These are phyloP conservation scores for Wallacemonas rigidus DNA, from an alignment of 208 protist genomes.

Conservation along the genomic window DNA sequence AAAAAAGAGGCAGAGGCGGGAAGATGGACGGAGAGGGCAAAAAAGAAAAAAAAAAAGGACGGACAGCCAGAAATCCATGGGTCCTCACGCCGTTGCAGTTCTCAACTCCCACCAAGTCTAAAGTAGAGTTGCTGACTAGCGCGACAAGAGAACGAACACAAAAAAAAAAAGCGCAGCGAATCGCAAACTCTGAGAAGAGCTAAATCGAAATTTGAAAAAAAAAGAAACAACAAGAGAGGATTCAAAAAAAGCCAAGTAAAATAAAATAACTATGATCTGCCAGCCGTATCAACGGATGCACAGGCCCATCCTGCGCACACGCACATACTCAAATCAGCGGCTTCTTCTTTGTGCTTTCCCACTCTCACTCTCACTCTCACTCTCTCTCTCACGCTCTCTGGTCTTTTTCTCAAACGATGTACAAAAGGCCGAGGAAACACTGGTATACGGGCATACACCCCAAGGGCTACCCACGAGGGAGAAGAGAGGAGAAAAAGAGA, in stretches of 20 bases:
- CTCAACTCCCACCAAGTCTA: no score
- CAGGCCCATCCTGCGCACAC: neutral
- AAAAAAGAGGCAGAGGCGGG: conserved; percentile 17
- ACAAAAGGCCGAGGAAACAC: no score
- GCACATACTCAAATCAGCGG: neutral
- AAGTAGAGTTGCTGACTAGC: no score
- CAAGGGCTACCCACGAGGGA: no score
- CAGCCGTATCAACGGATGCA: neutral
- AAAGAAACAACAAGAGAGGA: neutral
- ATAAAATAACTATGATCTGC: conserved; percentile 15
- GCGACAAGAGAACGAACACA: conserved; percentile 15
- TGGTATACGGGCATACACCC: no score
- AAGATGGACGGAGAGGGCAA: neutral
- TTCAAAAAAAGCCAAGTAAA: neutral
- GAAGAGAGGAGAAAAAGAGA: no score
- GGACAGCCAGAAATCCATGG: neutral
- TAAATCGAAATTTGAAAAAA: neutral
- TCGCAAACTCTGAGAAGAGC: neutral
- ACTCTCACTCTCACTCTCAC: no score
- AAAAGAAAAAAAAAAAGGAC: conserved; percentile 16
- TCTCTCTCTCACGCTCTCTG: no score
- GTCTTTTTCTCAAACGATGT: no score
- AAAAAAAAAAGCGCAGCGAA: conserved; percentile 22
- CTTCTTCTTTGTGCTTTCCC: no score
- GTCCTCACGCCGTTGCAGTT: no score